Evolutionary conservation across 2,329 filamentous ascomycete species (phyloP).

Genomic region (Microascus cirrosus): DNA sequence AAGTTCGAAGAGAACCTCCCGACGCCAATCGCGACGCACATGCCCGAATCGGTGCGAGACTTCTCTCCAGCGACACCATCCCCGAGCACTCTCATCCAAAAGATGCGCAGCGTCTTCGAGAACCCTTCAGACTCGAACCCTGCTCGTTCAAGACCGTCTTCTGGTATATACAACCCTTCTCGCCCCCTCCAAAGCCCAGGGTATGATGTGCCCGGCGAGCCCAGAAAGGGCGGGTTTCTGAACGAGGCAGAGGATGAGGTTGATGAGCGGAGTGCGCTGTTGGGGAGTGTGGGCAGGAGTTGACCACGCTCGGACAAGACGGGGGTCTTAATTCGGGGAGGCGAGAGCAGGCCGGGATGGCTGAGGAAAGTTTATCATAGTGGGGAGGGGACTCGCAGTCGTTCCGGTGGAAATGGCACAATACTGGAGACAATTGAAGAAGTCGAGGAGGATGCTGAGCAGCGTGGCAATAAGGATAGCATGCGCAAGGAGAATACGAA

Average conservation of each 20-base stretch:
- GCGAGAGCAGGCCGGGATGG: not conserved
- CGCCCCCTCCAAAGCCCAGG: not conserved
- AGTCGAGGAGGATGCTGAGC: not conserved
- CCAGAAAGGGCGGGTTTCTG: conserved; percentile 7
- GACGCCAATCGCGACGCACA: conserved; percentile 5
- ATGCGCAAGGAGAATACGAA: too few species aligned
- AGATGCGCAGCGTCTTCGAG: conserved; percentile 29
- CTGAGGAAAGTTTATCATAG: too few species aligned
- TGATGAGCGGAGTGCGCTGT: conserved; percentile 18
- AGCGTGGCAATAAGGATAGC: not conserved
- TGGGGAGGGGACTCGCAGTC: not conserved
- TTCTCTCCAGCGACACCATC: conserved; percentile 5
- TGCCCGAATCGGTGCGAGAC: conserved; percentile 6
- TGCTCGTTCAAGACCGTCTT: conserved; percentile 12
- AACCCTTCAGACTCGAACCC: conserved; percentile 9
- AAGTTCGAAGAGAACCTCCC: conserved; percentile 7
- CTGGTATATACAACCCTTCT: conserved; percentile 13
- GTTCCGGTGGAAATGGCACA: not conserved
- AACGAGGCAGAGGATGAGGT: conserved; percentile 10
- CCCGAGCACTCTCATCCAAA: conserved; percentile 22
- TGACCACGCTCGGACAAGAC: conserved; percentile 26
- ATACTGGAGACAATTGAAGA: not conserved
- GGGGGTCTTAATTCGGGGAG: conserved; percentile 8
- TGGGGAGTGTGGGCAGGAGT: conserved; percentile 12
- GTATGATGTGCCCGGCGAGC: not conserved